These are phyloP conservation scores for Rehmannia glutinosa DNA, from an alignment of 257 asterid genomes.

Conservation along the genomic window DNA sequence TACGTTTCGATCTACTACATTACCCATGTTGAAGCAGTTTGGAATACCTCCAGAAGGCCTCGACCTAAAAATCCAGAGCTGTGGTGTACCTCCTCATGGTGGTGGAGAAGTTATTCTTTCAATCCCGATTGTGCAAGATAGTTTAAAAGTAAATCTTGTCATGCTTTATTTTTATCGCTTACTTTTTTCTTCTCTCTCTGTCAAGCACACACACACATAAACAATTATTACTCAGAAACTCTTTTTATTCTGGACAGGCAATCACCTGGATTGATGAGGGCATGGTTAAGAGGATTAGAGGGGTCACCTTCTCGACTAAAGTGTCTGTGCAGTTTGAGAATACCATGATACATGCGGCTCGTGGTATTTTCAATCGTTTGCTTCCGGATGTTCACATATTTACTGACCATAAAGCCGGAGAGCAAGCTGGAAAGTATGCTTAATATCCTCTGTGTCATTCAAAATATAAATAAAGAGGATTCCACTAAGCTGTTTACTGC, in stretches of 20 bases:
- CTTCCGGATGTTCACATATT: conserved; percentile 80
- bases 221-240: too few relatives aligned
- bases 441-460: background rate
- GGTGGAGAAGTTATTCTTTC: conserved; percentile 84
- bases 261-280: conserved; percentile 87
- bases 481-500: background rate
- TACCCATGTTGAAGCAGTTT: conserved; percentile 72
- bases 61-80: conserved; percentile 63
- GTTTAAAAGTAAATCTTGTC: conserved; percentile 48
- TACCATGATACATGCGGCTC: conserved; percentile 77
- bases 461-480: background rate
- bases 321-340: conserved; percentile 82
- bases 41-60: conserved; percentile 76
- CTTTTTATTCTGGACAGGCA: too few relatives aligned
- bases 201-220: background rate
- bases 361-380: conserved; percentile 72
- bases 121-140: conserved; percentile 57
- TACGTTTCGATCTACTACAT: conserved; percentile 66
- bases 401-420: conserved; percentile 84
- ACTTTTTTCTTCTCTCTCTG: too few relatives aligned
- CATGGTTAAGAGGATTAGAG: conserved; percentile 91
- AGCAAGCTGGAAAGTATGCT: conserved; percentile 76
- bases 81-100: conserved; percentile 89
- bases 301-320: conserved; percentile 74
- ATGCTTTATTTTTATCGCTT: background rate